Evolutionary conservation across 2,329 filamentous ascomycete species (phyloP), one percentile per base, ranked within the genome.

Genomic region (Thielaviopsis populi): DNA sequence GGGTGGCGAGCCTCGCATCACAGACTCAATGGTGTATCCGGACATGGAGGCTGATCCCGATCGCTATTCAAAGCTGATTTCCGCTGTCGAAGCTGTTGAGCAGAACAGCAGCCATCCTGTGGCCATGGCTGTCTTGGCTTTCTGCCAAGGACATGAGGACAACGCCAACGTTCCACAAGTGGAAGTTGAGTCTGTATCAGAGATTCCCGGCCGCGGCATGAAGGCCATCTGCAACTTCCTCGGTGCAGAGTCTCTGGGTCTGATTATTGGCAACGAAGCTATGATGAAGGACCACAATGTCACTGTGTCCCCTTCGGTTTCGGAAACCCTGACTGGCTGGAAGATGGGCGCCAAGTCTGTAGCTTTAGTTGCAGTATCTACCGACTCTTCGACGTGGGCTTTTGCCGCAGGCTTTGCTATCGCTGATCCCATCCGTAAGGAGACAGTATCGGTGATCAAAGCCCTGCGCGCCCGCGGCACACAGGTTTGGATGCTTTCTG

Each of bases 401-500:
- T 77, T 94, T 5, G 77, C 79, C 0, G 83, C 85, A 0, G 79
- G 85, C 11, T 84, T 96, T 68, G 84, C 89, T 58, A 86, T 92
- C 59, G 85, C 91, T 0, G 91, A 96, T 68, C 84, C 89, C 0
- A 82, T 96, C 67, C 86, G 91, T 1, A 80, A 83, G 0, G 89
- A 95, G 73, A 85, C 90, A 0, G 73, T 75, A 1, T 70, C 76
- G 7, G 83, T 92, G 19, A 80, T 95, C 65, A 73, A 75, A 6
- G 78, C 84, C 1, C 81, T 96, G 0, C 80, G 82, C 53, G 73
- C 79, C 3, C 81, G 81, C 17, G 84, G 86, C 22, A 85, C 88
- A 58, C 82, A 85, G 40, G 87, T 95, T 3, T 96, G 87, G 84
- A 95, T 96, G 89, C 84, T 96, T 43, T 95, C 90, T 0, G 91